Conservation (phyloP, 202 grass and related monocot species). For the Setaria italica region DNA sequence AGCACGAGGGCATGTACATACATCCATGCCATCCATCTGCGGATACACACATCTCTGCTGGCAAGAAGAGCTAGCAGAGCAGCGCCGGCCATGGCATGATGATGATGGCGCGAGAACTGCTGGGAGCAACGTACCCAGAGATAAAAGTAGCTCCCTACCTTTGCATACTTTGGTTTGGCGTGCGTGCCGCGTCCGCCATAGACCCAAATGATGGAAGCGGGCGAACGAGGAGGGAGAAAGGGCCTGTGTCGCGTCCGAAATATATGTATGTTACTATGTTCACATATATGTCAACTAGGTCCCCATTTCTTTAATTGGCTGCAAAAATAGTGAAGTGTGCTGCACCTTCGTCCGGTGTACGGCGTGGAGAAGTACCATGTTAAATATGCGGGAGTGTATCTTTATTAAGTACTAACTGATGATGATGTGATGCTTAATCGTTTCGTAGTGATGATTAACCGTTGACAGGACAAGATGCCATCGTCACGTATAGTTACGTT, state of each 20-base stretch:
- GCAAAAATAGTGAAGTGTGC: not conserved
- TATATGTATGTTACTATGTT: not conserved
- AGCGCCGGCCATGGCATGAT: not conserved
- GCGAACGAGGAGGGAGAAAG: conserved; percentile 52
- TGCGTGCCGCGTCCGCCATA: conserved; percentile 29
- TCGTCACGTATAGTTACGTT: not conserved
- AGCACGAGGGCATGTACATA: conserved; percentile 41
- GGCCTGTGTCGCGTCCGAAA: not conserved
- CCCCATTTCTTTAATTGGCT: not conserved
- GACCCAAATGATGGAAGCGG: conserved; percentile 63
- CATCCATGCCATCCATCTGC: not conserved
- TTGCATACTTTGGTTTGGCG: conserved; percentile 54
- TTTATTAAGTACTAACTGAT: conserved; percentile 10
- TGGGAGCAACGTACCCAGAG: conserved; percentile 63
- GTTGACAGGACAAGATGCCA: conserved; percentile 27
- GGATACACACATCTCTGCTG: not conserved
- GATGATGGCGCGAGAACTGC: conserved; percentile 56
- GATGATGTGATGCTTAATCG: conserved; percentile 30
- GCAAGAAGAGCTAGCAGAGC: too few species aligned
- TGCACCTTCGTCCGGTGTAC: conserved; percentile 8
- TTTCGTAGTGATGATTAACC: conserved; percentile 39
- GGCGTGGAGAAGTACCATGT: conserved; percentile 2
- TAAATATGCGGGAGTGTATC: not conserved
- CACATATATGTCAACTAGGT: not conserved
- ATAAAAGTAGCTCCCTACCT: conserved; percentile 52